Conservation (phyloP, 2,329 filamentous ascomycete genomes). For the Coniella vitis region DNA sequence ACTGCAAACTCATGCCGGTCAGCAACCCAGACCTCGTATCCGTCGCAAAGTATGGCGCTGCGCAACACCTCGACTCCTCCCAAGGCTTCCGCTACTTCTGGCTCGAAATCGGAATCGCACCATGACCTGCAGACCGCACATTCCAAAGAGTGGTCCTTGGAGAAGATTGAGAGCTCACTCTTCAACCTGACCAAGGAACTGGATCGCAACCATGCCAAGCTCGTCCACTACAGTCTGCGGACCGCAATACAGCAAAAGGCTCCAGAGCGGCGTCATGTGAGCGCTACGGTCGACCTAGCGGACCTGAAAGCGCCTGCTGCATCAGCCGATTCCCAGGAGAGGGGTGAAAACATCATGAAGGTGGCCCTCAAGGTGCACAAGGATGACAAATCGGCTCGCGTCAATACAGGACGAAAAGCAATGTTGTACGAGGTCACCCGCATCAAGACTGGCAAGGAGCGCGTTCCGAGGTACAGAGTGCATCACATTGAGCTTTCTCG, state of each 20-base stretch:
- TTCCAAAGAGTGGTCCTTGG: constrained; percentile 34
- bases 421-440: constrained; percentile 34
- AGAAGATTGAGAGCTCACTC: constrained; percentile 36
- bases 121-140: constrained; percentile 26
- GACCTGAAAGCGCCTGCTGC: constrained; percentile 26
- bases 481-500: constrained; percentile 54
- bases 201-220: constrained; percentile 36
- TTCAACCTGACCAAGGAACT: constrained; percentile 36
- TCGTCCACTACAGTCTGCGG: constrained; percentile 39
- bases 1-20: constrained; percentile 1
- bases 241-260: constrained; percentile 33
- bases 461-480: constrained; percentile 52
- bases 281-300: constrained; percentile 42
- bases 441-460: constrained; percentile 42
- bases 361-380: constrained; percentile 49
- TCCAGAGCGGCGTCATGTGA: constrained; percentile 31
- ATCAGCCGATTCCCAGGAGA: constrained; percentile 6
- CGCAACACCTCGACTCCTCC: constrained; percentile 4
- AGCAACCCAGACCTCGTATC: not conserved
- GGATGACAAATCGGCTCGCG: constrained; percentile 28
- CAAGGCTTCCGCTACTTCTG: constrained; percentile 2
- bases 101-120: constrained; percentile 20
- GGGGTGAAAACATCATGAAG: constrained; percentile 30
- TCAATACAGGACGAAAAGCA: constrained; percentile 39
- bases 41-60: not conserved